phyloP scores from a whole-genome alignment of 2,329 filamentous ascomycete genomes.

The Ramularia endophylla region DNA sequence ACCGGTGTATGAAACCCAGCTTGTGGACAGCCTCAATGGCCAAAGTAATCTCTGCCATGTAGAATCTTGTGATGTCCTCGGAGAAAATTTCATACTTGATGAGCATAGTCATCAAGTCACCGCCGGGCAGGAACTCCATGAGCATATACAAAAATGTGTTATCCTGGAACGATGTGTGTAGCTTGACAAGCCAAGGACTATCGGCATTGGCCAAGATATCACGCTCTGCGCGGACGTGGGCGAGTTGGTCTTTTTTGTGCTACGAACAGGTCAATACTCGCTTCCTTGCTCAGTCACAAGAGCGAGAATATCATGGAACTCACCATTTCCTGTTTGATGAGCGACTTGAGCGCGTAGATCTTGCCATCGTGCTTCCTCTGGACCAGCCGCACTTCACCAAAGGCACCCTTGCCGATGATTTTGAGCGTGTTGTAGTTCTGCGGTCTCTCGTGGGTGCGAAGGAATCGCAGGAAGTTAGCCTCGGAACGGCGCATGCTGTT shows the following conservation, averaged over 20 bases:
- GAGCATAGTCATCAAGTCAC: constrained; percentile 99
- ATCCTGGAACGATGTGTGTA: constrained; percentile 98
- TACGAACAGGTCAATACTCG: constrained; percentile 23
- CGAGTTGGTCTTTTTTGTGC: constrained; percentile 97
- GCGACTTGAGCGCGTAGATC: constrained; percentile 96
- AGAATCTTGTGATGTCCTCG: constrained; percentile 97
- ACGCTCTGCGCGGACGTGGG: constrained; percentile 93
- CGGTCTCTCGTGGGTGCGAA: constrained; percentile 86
- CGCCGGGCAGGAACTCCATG: constrained; percentile 98
- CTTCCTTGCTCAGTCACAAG: neutral
- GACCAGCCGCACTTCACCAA: constrained; percentile 96
- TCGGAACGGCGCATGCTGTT: constrained; percentile 81
- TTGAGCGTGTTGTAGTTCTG: constrained; percentile 95
- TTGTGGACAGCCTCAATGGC: constrained; percentile 99
- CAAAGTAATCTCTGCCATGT: constrained; percentile 96
- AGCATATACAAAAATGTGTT: constrained; percentile 95
- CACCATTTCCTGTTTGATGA: constrained; percentile 96
- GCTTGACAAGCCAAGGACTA: constrained; percentile 98
- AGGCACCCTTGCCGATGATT: constrained; percentile 98
- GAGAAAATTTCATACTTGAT: constrained; percentile 99
- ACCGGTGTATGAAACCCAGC: constrained; percentile 97
- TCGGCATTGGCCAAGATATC: constrained; percentile 99
- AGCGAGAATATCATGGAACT: constrained; percentile 5
- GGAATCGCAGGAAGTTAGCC: constrained; percentile 86
- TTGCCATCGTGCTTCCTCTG: constrained; percentile 95